phyloP scores from a whole-genome alignment of 2,329 filamentous ascomycete species.

The Fusarium musae region DNA sequence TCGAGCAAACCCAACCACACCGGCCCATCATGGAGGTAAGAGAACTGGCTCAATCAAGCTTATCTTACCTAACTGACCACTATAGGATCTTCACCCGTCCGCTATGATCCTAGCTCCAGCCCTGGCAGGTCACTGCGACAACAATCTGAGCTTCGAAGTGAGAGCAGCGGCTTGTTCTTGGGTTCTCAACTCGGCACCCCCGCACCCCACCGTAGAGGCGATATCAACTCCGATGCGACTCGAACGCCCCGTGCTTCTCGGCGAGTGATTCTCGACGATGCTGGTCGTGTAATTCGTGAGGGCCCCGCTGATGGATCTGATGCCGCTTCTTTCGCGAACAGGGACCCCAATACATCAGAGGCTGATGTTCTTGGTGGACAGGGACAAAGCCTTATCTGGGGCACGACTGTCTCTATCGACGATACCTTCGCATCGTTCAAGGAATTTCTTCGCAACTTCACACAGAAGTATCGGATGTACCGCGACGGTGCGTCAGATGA shows the following conservation, averaged over 20 bases:
- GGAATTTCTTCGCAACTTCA: constrained; percentile 92
- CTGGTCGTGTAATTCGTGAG: constrained; percentile 67
- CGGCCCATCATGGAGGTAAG: constrained; percentile 69
- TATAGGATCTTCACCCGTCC: constrained; percentile 89
- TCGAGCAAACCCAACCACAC: constrained; percentile 70
- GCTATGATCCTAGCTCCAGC: constrained; percentile 90
- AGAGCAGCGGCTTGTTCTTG: constrained; percentile 89
- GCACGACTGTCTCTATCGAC: constrained; percentile 93
- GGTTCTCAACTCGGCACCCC: constrained; percentile 69
- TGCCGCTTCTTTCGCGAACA: constrained; percentile 68
- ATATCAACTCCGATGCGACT: constrained; percentile 85
- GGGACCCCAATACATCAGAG: constrained; percentile 88
- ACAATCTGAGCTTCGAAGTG: constrained; percentile 80
- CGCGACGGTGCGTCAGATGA: constrained; percentile 84
- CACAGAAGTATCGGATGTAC: constrained; percentile 93
- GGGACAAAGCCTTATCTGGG: constrained; percentile 90
- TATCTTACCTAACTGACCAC: constrained; percentile 11
- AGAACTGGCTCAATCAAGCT: constrained; percentile 33
- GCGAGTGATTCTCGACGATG: constrained; percentile 69
- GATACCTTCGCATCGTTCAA: constrained; percentile 90
- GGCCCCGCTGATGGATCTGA: constrained; percentile 64
- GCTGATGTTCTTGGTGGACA: constrained; percentile 86
- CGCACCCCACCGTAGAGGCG: constrained; percentile 71
- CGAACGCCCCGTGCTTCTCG: constrained; percentile 63
- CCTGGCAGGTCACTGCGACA: constrained; percentile 72